These are phyloP conservation scores for Pleodorina starrii DNA, from an alignment of 139 green algal genomes.

Conservation along the genomic window DNA sequence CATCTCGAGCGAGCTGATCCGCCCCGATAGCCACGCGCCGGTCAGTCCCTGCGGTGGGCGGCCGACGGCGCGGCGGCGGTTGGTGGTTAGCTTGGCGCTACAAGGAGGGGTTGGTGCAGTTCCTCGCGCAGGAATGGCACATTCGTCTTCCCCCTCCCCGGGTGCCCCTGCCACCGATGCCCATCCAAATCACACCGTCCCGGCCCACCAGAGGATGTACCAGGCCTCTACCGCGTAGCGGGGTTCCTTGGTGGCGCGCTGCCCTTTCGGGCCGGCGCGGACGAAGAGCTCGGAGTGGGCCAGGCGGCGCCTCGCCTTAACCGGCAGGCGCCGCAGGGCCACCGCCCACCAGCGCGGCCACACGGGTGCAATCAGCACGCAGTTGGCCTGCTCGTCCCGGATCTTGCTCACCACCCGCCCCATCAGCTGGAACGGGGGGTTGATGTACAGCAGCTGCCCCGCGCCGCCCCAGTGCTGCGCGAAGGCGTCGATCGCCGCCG, in stretches of 20 bases:
- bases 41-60: no score
- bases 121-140: no score
- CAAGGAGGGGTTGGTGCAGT: no score
- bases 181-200: not conserved
- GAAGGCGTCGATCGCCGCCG: not conserved
- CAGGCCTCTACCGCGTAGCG: not conserved
- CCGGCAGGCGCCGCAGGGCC: not conserved
- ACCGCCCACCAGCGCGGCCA: not conserved
- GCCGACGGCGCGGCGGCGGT: no score
- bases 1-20: no score
- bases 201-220: not conserved
- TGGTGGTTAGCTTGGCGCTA: no score
- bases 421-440: not conserved
- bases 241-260: not conserved
- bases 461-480: not conserved
- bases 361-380: not conserved
- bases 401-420: constrained; percentile 8
- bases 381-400: not conserved
- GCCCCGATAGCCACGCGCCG: no score
- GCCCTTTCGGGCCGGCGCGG: not conserved
- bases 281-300: not conserved
- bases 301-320: not conserved
- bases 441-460: constrained; percentile 13
- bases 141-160: not conserved
- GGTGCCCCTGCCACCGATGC: not conserved